phyloP scores from a whole-genome alignment of 2,329 filamentous ascomycete species.

The Colletotrichum tabaci region DNA sequence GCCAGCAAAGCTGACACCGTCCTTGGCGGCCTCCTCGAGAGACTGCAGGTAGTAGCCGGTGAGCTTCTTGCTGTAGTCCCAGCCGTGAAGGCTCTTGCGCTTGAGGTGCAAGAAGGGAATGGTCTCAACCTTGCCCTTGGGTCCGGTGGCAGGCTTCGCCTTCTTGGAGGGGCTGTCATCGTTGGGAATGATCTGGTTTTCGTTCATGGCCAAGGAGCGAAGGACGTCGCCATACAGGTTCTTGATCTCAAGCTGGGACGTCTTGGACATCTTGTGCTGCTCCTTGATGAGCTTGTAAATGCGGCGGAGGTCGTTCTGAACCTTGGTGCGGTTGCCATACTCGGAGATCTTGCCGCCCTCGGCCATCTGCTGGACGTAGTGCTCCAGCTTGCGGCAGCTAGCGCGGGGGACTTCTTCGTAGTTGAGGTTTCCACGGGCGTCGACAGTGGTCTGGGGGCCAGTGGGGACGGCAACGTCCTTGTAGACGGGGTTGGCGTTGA shows the following conservation, averaged over 20 bases:
- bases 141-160: conserved; percentile 69
- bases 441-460: conserved; percentile 91
- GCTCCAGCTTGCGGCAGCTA: conserved; percentile 95
- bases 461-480: conserved; percentile 96
- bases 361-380: conserved; percentile 98
- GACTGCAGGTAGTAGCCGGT: conserved; percentile 94
- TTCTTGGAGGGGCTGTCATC: conserved; percentile 71
- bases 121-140: conserved; percentile 94
- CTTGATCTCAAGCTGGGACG: conserved; percentile 97
- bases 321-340: conserved; percentile 98
- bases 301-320: conserved; percentile 93
- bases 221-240: conserved; percentile 93
- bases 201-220: conserved; percentile 96
- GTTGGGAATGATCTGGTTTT: conserved; percentile 94
- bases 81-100: conserved; percentile 92
- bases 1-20: conserved; percentile 91
- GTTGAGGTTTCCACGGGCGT: conserved; percentile 91
- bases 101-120: conserved; percentile 98
- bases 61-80: conserved; percentile 99
- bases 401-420: conserved; percentile 90
- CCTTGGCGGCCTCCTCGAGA: conserved; percentile 87
- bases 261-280: conserved; percentile 97
- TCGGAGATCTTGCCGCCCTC: conserved; percentile 98
- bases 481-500: conserved; percentile 87
- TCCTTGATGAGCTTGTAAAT: conserved; percentile 99